These are phyloP conservation scores for Globisporangium solare DNA, from an alignment of 352 stramenopile genomes.

Conservation along the genomic window DNA sequence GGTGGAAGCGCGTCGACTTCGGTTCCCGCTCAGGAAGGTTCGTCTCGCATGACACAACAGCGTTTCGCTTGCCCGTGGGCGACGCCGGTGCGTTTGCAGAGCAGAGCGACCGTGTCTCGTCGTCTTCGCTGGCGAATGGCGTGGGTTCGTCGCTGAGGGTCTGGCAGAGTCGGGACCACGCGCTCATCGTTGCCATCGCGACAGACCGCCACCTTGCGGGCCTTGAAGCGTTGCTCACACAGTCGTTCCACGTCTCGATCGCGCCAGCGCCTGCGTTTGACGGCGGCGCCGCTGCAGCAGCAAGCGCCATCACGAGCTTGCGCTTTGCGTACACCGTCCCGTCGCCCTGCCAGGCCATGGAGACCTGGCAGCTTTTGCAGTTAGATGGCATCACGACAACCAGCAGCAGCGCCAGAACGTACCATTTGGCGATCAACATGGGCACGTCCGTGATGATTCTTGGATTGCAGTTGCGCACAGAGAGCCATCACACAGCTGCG, in stretches of 20 bases:
- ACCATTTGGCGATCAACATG: constrained; percentile 48
- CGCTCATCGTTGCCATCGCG: constrained; percentile 40
- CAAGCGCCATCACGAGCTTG: constrained; percentile 20
- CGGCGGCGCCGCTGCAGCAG: background rate
- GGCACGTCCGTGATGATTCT: constrained; percentile 35
- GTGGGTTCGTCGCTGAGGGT: constrained; percentile 33
- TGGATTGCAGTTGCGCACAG: constrained; percentile 13
- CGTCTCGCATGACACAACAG: background rate
- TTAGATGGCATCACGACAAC: constrained; percentile 1
- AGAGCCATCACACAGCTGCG: no score
- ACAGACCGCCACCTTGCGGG: constrained; percentile 18
- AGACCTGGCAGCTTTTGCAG: constrained; percentile 51
- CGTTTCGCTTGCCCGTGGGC: constrained; percentile 6
- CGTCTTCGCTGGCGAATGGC: background rate
- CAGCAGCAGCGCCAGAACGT: constrained; percentile 7
- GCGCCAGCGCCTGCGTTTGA: constrained; percentile 32
- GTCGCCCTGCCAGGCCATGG: constrained; percentile 21
- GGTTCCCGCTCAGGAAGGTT: background rate
- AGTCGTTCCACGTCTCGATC: constrained; percentile 33
- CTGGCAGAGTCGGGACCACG: constrained; percentile 54
- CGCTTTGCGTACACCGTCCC: constrained; percentile 33
- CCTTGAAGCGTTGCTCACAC: constrained; percentile 14
- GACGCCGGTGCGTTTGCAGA: background rate
- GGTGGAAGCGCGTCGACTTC: constrained; percentile 39
- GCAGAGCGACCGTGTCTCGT: background rate